Percentiles rank a stretch among this genome's conserved stretches.
These are phyloP conservation scores for Podospora comata DNA, from an alignment of 495 filamentous ascomycete species.

Conservation along the genomic window DNA sequence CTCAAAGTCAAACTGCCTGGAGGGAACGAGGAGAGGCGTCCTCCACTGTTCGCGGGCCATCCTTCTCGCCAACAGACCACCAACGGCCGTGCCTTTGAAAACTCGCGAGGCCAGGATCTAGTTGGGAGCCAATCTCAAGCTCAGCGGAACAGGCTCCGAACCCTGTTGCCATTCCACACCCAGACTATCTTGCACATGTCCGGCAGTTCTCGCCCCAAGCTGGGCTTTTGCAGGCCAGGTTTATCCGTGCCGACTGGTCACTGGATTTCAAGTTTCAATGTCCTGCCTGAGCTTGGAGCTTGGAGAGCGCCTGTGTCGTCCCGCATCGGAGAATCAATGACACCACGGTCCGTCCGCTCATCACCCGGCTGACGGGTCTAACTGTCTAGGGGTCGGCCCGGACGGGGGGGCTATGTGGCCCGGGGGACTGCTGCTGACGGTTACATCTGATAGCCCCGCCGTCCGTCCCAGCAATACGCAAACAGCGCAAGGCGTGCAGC, in stretches of 20 bases:
- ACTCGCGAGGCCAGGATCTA: not conserved
- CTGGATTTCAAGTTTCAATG: not conserved
- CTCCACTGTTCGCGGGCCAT: not conserved
- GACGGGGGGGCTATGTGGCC: not conserved
- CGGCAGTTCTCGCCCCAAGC: not conserved
- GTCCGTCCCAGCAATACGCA: not conserved
- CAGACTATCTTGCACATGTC: not conserved
- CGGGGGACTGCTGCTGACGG: conserved; percentile 3
- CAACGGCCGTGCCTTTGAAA: not conserved
- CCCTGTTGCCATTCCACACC: not conserved
- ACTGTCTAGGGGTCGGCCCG: conserved; percentile 4
- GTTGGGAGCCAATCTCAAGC: not conserved
- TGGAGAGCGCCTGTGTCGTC: not conserved
- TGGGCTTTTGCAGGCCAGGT: not conserved
- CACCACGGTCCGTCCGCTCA: not conserved
- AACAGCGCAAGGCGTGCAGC: not conserved
- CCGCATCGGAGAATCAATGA: not conserved
- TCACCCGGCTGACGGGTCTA: not conserved
- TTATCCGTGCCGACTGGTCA: not conserved
- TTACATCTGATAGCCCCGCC: not conserved
- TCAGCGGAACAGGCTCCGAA: not conserved
- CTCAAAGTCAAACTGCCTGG: not conserved
- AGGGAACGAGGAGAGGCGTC: not conserved
- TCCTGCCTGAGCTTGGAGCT: not conserved
- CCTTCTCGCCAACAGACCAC: not conserved